Evolutionary conservation across 768 basidiomycete species (phyloP).

Genomic region (Cyclocybe aegerita): DNA sequence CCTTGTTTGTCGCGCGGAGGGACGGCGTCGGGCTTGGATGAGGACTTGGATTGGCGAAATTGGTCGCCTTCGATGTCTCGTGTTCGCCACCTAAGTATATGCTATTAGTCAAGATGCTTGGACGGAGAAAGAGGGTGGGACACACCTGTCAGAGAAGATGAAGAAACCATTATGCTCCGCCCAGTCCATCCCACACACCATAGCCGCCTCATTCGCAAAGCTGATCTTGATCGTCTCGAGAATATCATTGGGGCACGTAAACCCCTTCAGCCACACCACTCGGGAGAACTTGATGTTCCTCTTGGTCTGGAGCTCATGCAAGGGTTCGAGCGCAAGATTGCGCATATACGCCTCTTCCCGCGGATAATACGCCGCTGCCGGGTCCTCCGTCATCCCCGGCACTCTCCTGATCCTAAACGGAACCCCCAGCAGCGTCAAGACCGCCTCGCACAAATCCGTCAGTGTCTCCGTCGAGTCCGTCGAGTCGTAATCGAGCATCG

Average conservation of each 20-base stretch:
- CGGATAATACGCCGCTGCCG: constrained; percentile 89
- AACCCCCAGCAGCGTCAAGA: constrained; percentile 89
- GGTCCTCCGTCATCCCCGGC: constrained; percentile 88
- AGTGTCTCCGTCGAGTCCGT: constrained; percentile 94
- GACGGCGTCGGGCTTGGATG: constrained; percentile 84
- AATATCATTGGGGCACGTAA: constrained; percentile 98
- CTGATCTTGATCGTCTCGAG: constrained; percentile 93
- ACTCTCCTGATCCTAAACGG: constrained; percentile 93
- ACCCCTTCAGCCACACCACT: constrained; percentile 98
- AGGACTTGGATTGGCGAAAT: constrained; percentile 95
- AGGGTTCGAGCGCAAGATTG: constrained; percentile 89
- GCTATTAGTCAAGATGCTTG: background rate
- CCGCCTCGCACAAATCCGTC: constrained; percentile 92
- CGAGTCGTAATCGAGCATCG: constrained; percentile 97
- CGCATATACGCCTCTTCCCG: constrained; percentile 93
- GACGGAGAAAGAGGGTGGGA: constrained; percentile 1
- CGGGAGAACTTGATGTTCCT: constrained; percentile 82
- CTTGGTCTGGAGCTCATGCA: constrained; percentile 76
- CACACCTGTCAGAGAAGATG: constrained; percentile 95
- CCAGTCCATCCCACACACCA: constrained; percentile 99
- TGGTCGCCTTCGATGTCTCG: constrained; percentile 98
- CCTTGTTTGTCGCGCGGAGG: constrained; percentile 88
- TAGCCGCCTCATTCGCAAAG: constrained; percentile 87
- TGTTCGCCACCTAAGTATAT: constrained; percentile 78
- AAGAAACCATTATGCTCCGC: constrained; percentile 97